Percentiles rank a stretch among this genome's conserved stretches.
phyloP scores from a whole-genome alignment of 1,139 yeast species.

The Hanseniaspora uvarum region DNA sequence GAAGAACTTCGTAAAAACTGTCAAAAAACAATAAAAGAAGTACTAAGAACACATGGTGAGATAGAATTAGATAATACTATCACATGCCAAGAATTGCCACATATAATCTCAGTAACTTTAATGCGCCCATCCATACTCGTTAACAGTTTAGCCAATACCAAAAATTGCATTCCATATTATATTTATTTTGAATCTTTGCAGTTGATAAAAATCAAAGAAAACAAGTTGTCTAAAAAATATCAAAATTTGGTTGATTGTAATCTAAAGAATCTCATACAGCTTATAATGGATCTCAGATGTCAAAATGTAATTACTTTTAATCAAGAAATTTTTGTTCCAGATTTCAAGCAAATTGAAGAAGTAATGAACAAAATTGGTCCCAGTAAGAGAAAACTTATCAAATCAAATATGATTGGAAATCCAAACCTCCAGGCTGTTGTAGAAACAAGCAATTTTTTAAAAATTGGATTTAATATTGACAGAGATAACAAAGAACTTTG shows the following conservation, averaged over 20 bases:
- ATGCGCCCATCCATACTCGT: not conserved
- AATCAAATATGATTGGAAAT: not conserved
- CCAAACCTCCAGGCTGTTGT: not conserved
- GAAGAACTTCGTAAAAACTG: not conserved
- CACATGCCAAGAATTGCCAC: not conserved
- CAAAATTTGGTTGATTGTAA: not conserved
- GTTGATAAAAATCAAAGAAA: not conserved
- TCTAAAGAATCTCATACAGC: conserved; percentile 4
- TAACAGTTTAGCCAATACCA: not conserved
- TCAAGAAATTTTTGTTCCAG: not conserved
- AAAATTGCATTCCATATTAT: not conserved
- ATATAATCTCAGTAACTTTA: not conserved
- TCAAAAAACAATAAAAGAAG: not conserved
- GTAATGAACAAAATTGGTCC: not conserved
- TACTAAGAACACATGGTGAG: conserved; percentile 5
- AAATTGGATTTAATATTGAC: conserved; percentile 5
- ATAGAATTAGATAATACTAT: not conserved
- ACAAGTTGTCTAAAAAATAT: not conserved
- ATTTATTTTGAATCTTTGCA: not conserved
- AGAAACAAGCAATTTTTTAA: not conserved
- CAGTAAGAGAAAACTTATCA: not conserved
- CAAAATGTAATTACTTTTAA: not conserved
- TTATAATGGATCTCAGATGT: not conserved
- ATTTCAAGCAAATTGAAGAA: conserved; percentile 5
- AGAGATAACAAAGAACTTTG: not conserved